Conservation (phyloP, 1,284 basidiomycete species). For the Moniliophthora roreri region DNA sequence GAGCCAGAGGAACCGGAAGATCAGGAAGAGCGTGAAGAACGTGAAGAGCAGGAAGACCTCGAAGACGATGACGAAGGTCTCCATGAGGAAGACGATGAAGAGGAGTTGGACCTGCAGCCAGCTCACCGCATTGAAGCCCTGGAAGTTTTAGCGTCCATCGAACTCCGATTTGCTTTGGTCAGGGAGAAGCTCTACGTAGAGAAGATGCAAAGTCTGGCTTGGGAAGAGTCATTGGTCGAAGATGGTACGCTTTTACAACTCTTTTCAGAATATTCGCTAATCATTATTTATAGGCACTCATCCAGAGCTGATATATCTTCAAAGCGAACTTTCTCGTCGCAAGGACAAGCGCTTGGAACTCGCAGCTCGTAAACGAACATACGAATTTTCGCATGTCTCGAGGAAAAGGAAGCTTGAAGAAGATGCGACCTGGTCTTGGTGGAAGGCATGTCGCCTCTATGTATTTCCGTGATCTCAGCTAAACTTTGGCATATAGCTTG, state of each 20-base stretch:
- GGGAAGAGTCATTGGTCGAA: conserved; percentile 70
- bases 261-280: conserved; percentile 9
- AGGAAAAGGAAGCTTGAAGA: conserved; percentile 64
- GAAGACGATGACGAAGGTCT: conserved; percentile 17
- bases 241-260: conserved; percentile 47
- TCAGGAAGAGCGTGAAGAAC: conserved; percentile 20
- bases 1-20: conserved; percentile 21
- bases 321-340: conserved; percentile 69
- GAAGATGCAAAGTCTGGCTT: conserved; percentile 78
- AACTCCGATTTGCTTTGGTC: conserved; percentile 75
- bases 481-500: conserved; percentile 39
- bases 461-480: conserved; percentile 8
- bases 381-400: conserved; percentile 57
- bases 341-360: conserved; percentile 74
- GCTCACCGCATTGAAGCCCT: conserved; percentile 78
- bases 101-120: conserved; percentile 67
- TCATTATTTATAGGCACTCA: conserved; percentile 58
- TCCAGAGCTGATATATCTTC: conserved; percentile 80
- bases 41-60: conserved; percentile 13
- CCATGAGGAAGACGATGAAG: conserved; percentile 40
- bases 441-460: conserved; percentile 53
- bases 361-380: conserved; percentile 66
- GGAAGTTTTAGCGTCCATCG: conserved; percentile 74
- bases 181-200: conserved; percentile 76
- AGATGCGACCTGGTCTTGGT: conserved; percentile 71